A percentile compares a stretch with the other conserved stretches of the same genome.
phyloP scores from a whole-genome alignment of 2,329 filamentous ascomycete genomes.

The Alternaria atra region DNA sequence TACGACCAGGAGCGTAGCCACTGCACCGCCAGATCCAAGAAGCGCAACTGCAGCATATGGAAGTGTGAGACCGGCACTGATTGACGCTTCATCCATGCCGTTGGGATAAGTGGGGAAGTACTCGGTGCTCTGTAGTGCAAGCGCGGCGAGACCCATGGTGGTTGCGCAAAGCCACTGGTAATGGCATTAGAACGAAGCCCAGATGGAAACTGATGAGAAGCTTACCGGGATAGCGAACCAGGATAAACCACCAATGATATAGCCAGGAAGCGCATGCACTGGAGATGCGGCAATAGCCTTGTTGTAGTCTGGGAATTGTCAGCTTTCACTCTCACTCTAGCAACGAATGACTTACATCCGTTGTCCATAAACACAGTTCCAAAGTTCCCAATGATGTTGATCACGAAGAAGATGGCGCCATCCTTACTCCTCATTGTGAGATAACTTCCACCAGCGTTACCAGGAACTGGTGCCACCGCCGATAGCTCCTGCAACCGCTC shows the following conservation, averaged over 20 bases:
- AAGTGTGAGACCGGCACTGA: constrained; percentile 43
- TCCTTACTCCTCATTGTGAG: constrained; percentile 86
- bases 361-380: constrained; percentile 86
- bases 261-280: constrained; percentile 81
- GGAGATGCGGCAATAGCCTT: constrained; percentile 90
- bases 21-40: constrained; percentile 44
- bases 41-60: constrained; percentile 45
- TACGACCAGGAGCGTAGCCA: constrained; percentile 50
- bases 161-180: constrained; percentile 55
- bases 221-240: constrained; percentile 58
- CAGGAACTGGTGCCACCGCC: constrained; percentile 73
- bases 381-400: constrained; percentile 87
- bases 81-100: constrained; percentile 33
- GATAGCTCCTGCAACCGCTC: constrained; percentile 77
- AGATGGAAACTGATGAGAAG: background rate
- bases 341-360: constrained; percentile 60
- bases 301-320: constrained; percentile 66
- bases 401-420: constrained; percentile 88
- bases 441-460: constrained; percentile 81
- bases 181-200: background rate
- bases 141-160: constrained; percentile 57
- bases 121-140: constrained; percentile 53
- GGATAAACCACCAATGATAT: constrained; percentile 53
- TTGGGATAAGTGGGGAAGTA: constrained; percentile 56
- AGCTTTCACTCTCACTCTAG: background rate